Percentiles rank a stretch among this genome's conserved stretches.
These are phyloP conservation scores for Aspergillus biplanus DNA, from an alignment of 495 filamentous ascomycete genomes.

Conservation along the genomic window DNA sequence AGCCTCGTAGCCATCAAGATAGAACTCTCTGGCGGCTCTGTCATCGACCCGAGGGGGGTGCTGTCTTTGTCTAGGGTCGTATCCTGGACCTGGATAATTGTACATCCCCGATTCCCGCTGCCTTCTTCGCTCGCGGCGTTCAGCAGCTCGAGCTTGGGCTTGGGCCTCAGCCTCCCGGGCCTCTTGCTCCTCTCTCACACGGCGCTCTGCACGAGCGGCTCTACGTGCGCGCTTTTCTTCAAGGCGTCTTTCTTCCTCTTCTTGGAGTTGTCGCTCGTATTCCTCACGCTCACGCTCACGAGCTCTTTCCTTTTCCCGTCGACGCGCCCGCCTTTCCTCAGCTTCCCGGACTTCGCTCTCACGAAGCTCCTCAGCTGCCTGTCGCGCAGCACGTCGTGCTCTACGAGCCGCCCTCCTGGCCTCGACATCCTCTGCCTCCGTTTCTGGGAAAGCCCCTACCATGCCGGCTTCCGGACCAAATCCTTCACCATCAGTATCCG, in stretches of 20 bases:
- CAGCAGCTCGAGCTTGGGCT: conserved; percentile 44
- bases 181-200: conserved; percentile 50
- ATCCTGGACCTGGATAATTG: conserved; percentile 27
- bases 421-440: conserved; percentile 57
- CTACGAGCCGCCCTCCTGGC: conserved; percentile 54
- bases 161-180: conserved; percentile 47
- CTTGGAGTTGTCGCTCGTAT: conserved; percentile 43
- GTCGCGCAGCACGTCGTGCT: conserved; percentile 40
- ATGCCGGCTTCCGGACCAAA: conserved; percentile 46
- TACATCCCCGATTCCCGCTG: conserved; percentile 43
- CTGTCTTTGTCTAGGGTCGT: conserved; percentile 35
- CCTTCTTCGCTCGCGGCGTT: conserved; percentile 45
- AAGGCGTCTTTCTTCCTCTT: conserved; percentile 46
- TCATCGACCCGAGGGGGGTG: conserved; percentile 42
- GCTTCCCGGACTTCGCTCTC: conserved; percentile 45
- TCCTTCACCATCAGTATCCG: conserved; percentile 50
- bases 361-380: conserved; percentile 40
- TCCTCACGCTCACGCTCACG: conserved; percentile 46
- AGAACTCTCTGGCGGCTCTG: conserved; percentile 23
- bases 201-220: conserved; percentile 54
- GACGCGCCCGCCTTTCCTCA: conserved; percentile 47
- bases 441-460: conserved; percentile 35
- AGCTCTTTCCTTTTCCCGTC: conserved; percentile 45
- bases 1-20: conserved; percentile 25
- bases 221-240: conserved; percentile 51